phyloP scores from a whole-genome alignment of 169 alveolate genomes.

The Eimeria praecox region DNA sequence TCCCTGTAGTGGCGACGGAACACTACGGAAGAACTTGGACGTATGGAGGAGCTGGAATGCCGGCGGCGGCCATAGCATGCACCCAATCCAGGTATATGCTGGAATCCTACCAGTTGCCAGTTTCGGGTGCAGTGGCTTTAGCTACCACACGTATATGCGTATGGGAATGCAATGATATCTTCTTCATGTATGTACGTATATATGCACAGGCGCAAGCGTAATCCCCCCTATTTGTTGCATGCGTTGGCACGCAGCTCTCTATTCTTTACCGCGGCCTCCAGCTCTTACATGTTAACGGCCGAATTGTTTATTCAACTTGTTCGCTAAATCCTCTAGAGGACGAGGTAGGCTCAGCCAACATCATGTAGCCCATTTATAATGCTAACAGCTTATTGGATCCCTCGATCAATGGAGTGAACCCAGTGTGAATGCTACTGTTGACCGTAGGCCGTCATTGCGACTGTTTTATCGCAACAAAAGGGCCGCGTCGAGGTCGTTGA shows the following conservation, averaged over 20 bases:
- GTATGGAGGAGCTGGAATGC: slow-evolving; percentile 88
- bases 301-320: slow-evolving; percentile 96
- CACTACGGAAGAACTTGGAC: slow-evolving; percentile 94
- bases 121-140: background rate
- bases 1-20: slow-evolving; percentile 98
- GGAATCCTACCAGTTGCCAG: background rate
- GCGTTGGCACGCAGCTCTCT: slow-evolving; percentile 85
- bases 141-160: background rate
- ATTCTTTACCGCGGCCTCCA: slow-evolving; percentile 92
- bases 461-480: slow-evolving; percentile 53
- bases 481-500: slow-evolving; percentile 75
- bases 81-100: slow-evolving; percentile 75
- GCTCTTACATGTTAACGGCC: slow-evolving; percentile 91
- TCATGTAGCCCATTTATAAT: background rate
- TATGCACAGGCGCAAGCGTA: slow-evolving; percentile 80
- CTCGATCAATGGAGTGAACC: background rate
- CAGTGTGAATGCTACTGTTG: background rate
- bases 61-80: slow-evolving; percentile 74
- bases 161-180: background rate
- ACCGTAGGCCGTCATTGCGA: slow-evolving; percentile 88
- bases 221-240: slow-evolving; percentile 85
- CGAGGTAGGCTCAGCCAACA: slow-evolving; percentile 88
- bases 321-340: slow-evolving; percentile 96
- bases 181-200: slow-evolving; percentile 87
- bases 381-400: background rate